Base-by-base conservation (phyloP, 1,284 basidiomycete species). In the Schizopora paradoxa region DNA sequence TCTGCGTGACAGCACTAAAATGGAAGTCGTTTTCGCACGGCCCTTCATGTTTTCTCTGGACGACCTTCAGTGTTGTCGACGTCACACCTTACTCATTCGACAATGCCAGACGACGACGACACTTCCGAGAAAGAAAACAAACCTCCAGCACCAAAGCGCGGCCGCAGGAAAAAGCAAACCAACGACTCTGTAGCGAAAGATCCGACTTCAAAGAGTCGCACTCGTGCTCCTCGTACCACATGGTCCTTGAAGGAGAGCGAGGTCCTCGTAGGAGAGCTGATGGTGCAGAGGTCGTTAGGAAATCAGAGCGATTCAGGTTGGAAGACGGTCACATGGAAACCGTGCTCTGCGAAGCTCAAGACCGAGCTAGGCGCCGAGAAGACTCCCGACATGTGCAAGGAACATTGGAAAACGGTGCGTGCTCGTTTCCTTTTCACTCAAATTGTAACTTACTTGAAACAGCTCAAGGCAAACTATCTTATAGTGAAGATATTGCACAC, bases 401-500 rank as follows among this genome's bases (percentile, higher is more conserved):
- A 18, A 34, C 18, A 28, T 6, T 34, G 27, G 27, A 23, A 33
- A 10, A 22, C 23, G 16, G 41, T 43, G 23, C 25, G 38, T 40
- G 16, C n/a, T n/a, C n/a, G n/a, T n/a, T n/a, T n/a, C n/a, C 11
- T 23, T 40, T 3, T 16, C 38, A 40, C 23, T 26, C 6, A 14
- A 26, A 13, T 40, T 26, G n/a, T 40, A 7, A 3, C 28, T 13
- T 3, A 11, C 32, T 25, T 6, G 32, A 4, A 14, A 6, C 37
- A 63, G 62, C 54, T 65, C 41, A 65, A 65, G 52, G 55, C 53
- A 22, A 56, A 59, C 7, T 63, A 52, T 38, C 37, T 47, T 13
- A 37, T 45, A 1, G 57, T 64, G 10, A 54, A 56, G 13, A 28
- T 48, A 7, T 51, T 65, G 1, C 48, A 54, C 3, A 47, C 47